Conservation (phyloP, 768 basidiomycete species). For the Paxillus rubicundulus region DNA sequence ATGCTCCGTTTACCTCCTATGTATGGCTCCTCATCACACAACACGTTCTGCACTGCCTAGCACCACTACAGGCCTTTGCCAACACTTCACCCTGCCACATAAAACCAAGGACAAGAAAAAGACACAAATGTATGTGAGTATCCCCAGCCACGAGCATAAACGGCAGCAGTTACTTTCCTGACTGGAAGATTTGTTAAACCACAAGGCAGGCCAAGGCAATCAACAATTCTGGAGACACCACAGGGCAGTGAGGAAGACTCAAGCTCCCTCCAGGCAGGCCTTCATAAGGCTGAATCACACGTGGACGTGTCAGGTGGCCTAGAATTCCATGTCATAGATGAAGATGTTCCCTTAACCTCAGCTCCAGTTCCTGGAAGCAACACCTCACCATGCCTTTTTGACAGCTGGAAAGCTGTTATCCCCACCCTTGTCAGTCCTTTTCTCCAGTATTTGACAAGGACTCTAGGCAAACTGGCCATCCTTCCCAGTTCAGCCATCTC, state of each 20-base stretch:
- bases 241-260: no score
- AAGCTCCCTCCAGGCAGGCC: neutral
- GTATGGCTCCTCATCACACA: neutral
- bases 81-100: constrained; percentile 15
- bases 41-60: neutral
- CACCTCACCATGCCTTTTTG: neutral
- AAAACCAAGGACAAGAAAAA: constrained; percentile 11
- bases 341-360: neutral
- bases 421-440: neutral
- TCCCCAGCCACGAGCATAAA: neutral
- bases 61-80: constrained; percentile 12
- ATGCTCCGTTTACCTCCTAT: no score
- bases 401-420: neutral
- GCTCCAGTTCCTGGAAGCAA: neutral
- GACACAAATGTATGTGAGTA: neutral
- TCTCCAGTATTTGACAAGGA: neutral
- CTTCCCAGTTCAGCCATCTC: neutral
- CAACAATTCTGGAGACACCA: neutral
- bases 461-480: neutral
- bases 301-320: neutral
- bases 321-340: neutral
- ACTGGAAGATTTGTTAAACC: neutral
- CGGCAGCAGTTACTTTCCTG: neutral
- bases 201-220: neutral
- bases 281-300: neutral